phyloP scores from a whole-genome alignment of 208 protist species.

The Phytomonas sp. region DNA sequence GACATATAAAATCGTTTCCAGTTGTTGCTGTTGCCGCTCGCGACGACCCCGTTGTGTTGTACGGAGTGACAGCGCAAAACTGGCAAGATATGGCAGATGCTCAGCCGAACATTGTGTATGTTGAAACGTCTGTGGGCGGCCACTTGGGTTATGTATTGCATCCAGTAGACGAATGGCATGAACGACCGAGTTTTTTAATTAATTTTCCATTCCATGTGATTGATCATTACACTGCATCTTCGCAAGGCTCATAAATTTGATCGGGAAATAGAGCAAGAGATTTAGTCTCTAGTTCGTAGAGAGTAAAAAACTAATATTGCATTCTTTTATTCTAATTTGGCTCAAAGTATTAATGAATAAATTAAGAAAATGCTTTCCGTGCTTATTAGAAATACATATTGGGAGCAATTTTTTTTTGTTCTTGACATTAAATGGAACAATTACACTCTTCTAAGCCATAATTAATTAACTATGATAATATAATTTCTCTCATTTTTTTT shows the following conservation, averaged over 20 bases:
- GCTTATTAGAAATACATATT: neutral
- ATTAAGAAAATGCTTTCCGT: neutral
- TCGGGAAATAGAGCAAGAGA: too few relatives aligned
- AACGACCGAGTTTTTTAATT: slow-evolving; percentile 15
- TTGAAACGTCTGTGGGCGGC: slow-evolving; percentile 46
- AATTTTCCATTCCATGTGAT: slow-evolving; percentile 24
- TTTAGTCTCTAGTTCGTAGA: neutral
- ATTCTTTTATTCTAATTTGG: too few relatives aligned
- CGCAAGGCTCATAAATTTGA: too few relatives aligned
- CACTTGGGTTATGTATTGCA: slow-evolving; percentile 41
- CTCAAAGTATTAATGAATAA: slow-evolving; percentile 14
- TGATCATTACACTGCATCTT: neutral
- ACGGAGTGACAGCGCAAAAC: slow-evolving; percentile 16
- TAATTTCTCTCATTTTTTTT: slow-evolving; percentile 9
- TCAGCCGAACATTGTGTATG: slow-evolving; percentile 32
- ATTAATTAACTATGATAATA: too few relatives aligned
- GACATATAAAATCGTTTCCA: slow-evolving; percentile 19
- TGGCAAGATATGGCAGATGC: slow-evolving; percentile 31
- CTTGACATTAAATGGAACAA: too few relatives aligned
- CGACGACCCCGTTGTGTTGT: slow-evolving; percentile 35
- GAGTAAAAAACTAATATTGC: neutral
- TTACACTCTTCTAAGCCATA: too few relatives aligned
- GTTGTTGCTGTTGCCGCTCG: slow-evolving; percentile 31
- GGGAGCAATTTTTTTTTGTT: neutral
- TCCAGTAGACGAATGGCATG: slow-evolving; percentile 22